A percentile compares a stretch with the other conserved stretches of the same genome.
Conservation (phyloP, 176 grass and related monocot genomes). For the Saccharum spontaneum region DNA sequence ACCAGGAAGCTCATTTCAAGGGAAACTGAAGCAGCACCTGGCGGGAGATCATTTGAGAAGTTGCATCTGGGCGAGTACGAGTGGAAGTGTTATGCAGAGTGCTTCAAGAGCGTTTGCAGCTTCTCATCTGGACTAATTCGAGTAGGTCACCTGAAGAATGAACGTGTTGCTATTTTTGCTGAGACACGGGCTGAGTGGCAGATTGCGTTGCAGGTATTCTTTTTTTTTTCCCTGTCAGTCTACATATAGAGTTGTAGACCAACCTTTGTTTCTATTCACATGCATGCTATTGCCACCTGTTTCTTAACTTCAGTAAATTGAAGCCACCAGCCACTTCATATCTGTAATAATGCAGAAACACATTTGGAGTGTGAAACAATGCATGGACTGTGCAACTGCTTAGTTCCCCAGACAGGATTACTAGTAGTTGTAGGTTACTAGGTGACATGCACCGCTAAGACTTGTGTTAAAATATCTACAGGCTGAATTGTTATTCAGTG, state of each 20-base stretch:
- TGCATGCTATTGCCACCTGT: background rate
- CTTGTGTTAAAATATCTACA: background rate
- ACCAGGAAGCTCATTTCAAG: constrained; percentile 78
- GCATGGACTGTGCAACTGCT: background rate
- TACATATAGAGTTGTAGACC: background rate
- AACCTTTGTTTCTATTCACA: constrained; percentile 18
- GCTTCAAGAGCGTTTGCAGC: constrained; percentile 68
- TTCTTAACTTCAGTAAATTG: background rate
- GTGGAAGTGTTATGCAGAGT: constrained; percentile 81
- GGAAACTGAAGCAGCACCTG: constrained; percentile 54
- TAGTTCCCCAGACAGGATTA: background rate
- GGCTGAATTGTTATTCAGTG: background rate
- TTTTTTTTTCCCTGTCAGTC: background rate
- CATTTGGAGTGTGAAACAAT: background rate
- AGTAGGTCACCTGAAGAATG: constrained; percentile 63
- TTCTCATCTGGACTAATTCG: constrained; percentile 84
- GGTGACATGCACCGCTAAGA: constrained; percentile 9
- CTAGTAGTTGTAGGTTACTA: background rate
- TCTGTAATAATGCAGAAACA: background rate
- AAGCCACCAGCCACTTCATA: background rate
- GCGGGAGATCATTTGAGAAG: constrained; percentile 87
- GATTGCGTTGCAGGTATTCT: constrained; percentile 83
- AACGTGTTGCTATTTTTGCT: constrained; percentile 86
- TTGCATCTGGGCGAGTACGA: constrained; percentile 91
- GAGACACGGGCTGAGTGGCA: constrained; percentile 94